phyloP scores from a whole-genome alignment of 768 basidiomycete genomes.

The Lactarius hatsudake region DNA sequence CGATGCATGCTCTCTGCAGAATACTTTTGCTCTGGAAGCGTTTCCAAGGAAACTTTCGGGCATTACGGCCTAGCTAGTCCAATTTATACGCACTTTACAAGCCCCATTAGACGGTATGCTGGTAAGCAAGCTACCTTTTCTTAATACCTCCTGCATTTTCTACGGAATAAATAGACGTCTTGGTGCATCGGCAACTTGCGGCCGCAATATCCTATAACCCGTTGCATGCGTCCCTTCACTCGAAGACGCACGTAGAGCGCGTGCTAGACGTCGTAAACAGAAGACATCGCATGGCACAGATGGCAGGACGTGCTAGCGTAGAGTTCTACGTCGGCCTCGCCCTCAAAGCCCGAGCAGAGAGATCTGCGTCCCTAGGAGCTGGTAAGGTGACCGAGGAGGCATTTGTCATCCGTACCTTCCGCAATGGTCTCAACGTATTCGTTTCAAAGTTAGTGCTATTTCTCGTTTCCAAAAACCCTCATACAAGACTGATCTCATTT shows the following conservation, averaged over 20 bases:
- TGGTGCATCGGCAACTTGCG: constrained; percentile 89
- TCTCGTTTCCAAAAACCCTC: background rate
- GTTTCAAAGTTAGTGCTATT: constrained; percentile 73
- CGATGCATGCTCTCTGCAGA: constrained; percentile 98
- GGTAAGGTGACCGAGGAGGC: constrained; percentile 70
- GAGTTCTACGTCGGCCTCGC: constrained; percentile 98
- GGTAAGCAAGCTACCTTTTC: constrained; percentile 44
- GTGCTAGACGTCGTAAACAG: constrained; percentile 84
- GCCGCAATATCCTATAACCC: constrained; percentile 84
- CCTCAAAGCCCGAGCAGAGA: constrained; percentile 64
- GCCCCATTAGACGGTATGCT: constrained; percentile 94
- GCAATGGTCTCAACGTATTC: constrained; percentile 96
- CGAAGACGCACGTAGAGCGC: constrained; percentile 83
- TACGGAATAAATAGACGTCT: constrained; percentile 57
- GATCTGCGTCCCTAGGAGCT: constrained; percentile 31
- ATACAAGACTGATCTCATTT: background rate
- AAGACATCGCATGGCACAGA: constrained; percentile 94
- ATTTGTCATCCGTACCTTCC: constrained; percentile 90
- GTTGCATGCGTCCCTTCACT: constrained; percentile 85
- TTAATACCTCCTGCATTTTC: background rate
- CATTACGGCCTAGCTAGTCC: constrained; percentile 97
- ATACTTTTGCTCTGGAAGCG: constrained; percentile 96
- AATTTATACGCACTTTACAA: constrained; percentile 98
- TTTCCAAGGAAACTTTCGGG: constrained; percentile 86
- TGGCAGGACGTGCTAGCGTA: constrained; percentile 93